These are phyloP conservation scores for Phytophthora tubulina DNA, from an alignment of 352 stramenopile species.

Conservation along the genomic window DNA sequence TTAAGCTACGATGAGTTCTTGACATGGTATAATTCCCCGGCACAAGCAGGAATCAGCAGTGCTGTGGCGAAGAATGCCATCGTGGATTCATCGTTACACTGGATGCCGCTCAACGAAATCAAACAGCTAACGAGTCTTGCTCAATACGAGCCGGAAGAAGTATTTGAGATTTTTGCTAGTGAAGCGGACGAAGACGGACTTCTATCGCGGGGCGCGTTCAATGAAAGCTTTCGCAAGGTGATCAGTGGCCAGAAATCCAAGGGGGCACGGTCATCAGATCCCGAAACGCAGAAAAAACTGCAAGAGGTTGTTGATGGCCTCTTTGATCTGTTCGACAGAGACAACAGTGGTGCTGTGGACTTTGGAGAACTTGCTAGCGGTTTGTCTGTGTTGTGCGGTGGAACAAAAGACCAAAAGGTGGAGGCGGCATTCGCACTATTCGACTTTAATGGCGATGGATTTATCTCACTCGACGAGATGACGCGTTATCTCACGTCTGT, in stretches of 20 bases:
- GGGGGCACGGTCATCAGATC: conserved; percentile 1
- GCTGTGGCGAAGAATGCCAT: conserved; percentile 75
- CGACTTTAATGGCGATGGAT: conserved; percentile 91
- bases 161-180: conserved; percentile 89
- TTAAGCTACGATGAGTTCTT: conserved; percentile 91
- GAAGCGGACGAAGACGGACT: conserved; percentile 80
- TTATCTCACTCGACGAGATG: conserved; percentile 90
- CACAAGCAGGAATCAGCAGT: conserved; percentile 75
- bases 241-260: conserved; percentile 51
- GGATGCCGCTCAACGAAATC: conserved; percentile 85
- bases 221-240: conserved; percentile 81
- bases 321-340: conserved; percentile 86
- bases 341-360: conserved; percentile 79
- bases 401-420: conserved; percentile 89
- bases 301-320: conserved; percentile 69
- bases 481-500: conserved; percentile 89
- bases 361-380: conserved; percentile 88
- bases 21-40: conserved; percentile 84
- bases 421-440: conserved; percentile 87
- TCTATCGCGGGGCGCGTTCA: conserved; percentile 79
- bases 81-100: conserved; percentile 81
- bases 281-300: conserved; percentile 56
- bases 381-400: conserved; percentile 83
- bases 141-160: conserved; percentile 79
- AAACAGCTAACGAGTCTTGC: conserved; percentile 86